Percentiles rank a stretch among this genome's conserved stretches.
Conservation (phyloP, 129 eudicot genomes). For the Centaurea solstitialis region DNA sequence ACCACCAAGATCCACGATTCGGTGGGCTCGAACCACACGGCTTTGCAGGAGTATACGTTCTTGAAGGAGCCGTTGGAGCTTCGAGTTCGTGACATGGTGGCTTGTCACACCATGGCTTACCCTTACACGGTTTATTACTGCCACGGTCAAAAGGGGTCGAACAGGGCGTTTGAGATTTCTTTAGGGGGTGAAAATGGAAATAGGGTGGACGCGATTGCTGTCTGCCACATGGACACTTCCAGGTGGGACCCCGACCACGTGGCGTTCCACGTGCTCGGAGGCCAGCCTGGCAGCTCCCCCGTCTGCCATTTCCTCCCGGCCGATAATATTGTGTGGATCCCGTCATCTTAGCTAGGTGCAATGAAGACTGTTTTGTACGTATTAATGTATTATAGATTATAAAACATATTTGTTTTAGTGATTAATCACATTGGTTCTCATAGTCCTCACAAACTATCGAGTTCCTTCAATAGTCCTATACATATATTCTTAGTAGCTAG, state of each 20-base stretch:
- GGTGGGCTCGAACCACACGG: constrained; percentile 2
- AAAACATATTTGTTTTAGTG: not conserved
- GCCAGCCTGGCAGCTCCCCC: constrained; percentile 34
- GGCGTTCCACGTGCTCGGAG: constrained; percentile 36
- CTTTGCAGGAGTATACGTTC: constrained; percentile 37
- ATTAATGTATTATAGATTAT: not conserved
- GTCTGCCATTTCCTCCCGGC: constrained; percentile 41
- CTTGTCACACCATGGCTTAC: constrained; percentile 47
- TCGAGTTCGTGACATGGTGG: constrained; percentile 27
- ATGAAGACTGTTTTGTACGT: not conserved
- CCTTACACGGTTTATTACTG: constrained; percentile 39
- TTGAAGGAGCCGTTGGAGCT: constrained; percentile 31
- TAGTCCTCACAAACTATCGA: no score
- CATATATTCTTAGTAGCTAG: no score
- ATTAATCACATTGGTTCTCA: no score
- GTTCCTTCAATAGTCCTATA: no score
- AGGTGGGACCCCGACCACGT: constrained; percentile 33
- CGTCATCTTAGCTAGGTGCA: constrained; percentile 7
- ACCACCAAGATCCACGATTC: constrained; percentile 31
- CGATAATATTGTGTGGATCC: constrained; percentile 32
- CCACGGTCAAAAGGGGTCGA: constrained; percentile 38
- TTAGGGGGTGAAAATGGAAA: constrained; percentile 37
- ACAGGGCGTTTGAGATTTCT: constrained; percentile 28
- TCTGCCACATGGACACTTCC: constrained; percentile 43
- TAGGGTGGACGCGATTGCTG: constrained; percentile 38